Evolutionary conservation across 441 rosid species (phyloP), one percentile per base, ranked within the genome.

Genomic region (Brassica balearica): DNA sequence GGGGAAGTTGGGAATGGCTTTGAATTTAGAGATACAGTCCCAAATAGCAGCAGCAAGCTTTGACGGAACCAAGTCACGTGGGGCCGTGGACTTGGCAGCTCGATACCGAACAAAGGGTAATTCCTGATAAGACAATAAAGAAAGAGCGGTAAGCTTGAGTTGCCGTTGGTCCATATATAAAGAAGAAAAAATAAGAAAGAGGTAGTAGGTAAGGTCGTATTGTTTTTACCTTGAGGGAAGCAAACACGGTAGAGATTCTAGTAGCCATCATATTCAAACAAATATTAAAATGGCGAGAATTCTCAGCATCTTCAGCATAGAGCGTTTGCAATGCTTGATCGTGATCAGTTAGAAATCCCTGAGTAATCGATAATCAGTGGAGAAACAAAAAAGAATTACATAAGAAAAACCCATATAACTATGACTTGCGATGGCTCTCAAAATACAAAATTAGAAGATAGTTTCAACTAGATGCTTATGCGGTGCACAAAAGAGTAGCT

Each of bases 281-380:
- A 77, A 84, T 72, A 41, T 84, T 76, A 84, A 86, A 87, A 58
- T 79, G 81, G 68, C 79, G 89, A 32, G 87, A 73, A 10, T 86
- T 85, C 78, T 86, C 85, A 71, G 83, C 92, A 72, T 82, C 85
- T 62, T 85, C 82, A 71, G 83, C 79, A 70, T 81, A 86, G 80
- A 90, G 89, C 14, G 84, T 90, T 41, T 75, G 86, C 56, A 90
- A 72, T 19, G 92, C 90, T 73, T 81, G 83, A 9, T 88, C 91
- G n/a, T 90, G 95, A 67, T 90, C 95, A 68, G 95, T 90, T 53
- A 90, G 79, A 82, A 90, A 90, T 62, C 81, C 95, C 95, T 90
- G 89, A 76, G 84, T 69, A 62, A 29, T 71, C 71, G 69, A 36
- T 72, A 70, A 73, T 69, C 38, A 69, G 20, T 14, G 20, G 58